phyloP scores from a whole-genome alignment of 1,284 basidiomycete genomes.

The Cutaneotrichosporon curvatum region DNA sequence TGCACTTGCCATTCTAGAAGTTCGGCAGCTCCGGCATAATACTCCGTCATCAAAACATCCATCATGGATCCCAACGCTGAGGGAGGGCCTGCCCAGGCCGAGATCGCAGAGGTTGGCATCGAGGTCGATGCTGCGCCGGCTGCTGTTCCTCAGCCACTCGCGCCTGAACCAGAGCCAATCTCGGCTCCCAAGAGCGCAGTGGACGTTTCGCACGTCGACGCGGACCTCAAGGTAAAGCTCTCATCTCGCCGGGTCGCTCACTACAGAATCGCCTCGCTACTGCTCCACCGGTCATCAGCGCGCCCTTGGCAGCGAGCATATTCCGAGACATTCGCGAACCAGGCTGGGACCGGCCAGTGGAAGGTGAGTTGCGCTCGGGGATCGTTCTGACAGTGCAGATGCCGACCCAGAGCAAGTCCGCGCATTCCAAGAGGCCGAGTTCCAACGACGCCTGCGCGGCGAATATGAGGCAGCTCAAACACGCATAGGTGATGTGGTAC shows the following conservation, averaged over 20 bases:
- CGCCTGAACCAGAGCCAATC: no score
- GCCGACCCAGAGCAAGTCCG: slow-evolving; percentile 51
- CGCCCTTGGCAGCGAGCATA: slow-evolving; percentile 14
- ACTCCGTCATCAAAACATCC: background rate
- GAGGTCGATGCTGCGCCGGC: slow-evolving; percentile 18
- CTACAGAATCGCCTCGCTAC: slow-evolving; percentile 14
- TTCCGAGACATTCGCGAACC: slow-evolving; percentile 14
- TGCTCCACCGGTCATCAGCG: slow-evolving; percentile 2
- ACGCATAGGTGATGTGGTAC: slow-evolving; percentile 63
- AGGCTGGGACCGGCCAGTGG: slow-evolving; percentile 7
- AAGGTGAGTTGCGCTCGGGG: slow-evolving; percentile 4
- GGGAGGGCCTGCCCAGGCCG: slow-evolving; percentile 29
- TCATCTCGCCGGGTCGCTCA: background rate
- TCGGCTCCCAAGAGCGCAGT: background rate
- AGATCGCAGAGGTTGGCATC: slow-evolving; percentile 39
- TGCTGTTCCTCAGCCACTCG: background rate
- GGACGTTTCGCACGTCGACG: slow-evolving; percentile 35
- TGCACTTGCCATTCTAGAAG: background rate
- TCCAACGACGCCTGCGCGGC: slow-evolving; percentile 59
- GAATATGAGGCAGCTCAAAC: slow-evolving; percentile 68
- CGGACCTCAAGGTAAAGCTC: slow-evolving; percentile 10
- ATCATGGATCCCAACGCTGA: slow-evolving; percentile 42
- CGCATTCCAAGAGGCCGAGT: slow-evolving; percentile 63
- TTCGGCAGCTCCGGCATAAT: background rate
- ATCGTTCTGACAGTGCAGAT: slow-evolving; percentile 3